These are phyloP conservation scores for Botrytis elliptica DNA, from an alignment of 2,329 filamentous ascomycete genomes.

Conservation along the genomic window DNA sequence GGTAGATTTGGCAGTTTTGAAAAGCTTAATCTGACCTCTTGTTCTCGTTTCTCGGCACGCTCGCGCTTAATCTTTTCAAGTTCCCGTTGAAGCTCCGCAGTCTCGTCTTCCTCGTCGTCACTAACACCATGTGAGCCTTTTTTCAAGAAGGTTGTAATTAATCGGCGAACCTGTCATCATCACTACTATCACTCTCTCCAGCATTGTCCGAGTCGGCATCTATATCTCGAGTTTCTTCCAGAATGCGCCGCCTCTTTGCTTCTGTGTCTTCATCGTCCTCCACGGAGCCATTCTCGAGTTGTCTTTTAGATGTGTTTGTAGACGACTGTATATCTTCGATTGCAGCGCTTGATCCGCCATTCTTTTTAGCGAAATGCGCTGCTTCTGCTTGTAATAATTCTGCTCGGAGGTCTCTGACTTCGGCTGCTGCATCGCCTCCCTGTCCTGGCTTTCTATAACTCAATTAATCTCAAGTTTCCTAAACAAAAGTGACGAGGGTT, in stretches of 20 bases:
- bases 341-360: conserved; percentile 53
- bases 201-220: conserved; percentile 76
- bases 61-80: conserved; percentile 91
- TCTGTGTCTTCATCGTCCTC: conserved; percentile 61
- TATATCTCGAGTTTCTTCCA: conserved; percentile 84
- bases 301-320: conserved; percentile 64
- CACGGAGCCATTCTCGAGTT: conserved; percentile 52
- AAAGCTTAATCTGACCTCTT: conserved; percentile 50
- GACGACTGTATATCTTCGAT: conserved; percentile 49
- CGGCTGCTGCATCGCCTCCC: conserved; percentile 72
- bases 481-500: neutral
- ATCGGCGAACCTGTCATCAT: conserved; percentile 53
- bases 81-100: conserved; percentile 86
- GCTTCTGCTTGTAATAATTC: conserved; percentile 89
- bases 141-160: neutral
- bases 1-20: neutral
- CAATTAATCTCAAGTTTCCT: conserved; percentile 26
- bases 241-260: conserved; percentile 78
- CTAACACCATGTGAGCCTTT: conserved; percentile 45
- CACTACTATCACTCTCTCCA: conserved; percentile 56
- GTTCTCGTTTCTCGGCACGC: conserved; percentile 72
- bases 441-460: conserved; percentile 72
- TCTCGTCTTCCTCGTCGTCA: conserved; percentile 75
- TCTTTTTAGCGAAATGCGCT: conserved; percentile 82
- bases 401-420: conserved; percentile 76